A percentile compares a stretch with the other conserved stretches of the same genome.
Conservation (phyloP, 2,329 filamentous ascomycete genomes). For the Stenocarpella maydis region DNA sequence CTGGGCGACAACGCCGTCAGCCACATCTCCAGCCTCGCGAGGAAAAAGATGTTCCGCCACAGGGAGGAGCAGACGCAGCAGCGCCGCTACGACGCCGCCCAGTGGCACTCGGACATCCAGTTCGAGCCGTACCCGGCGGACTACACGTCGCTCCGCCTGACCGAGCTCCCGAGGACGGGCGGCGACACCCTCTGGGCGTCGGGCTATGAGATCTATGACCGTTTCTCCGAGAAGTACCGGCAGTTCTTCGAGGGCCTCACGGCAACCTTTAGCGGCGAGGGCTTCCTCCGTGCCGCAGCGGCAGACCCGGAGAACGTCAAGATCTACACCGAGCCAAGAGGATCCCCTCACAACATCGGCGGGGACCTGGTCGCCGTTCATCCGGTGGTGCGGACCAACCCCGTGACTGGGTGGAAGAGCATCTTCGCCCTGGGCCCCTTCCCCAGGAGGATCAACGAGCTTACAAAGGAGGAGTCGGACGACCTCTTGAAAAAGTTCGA, state of each 20-base stretch:
- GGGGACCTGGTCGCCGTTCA: slow-evolving; percentile 39
- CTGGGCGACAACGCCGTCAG: slow-evolving; percentile 52
- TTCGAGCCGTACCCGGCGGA: slow-evolving; percentile 68
- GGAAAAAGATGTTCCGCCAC: slow-evolving; percentile 42
- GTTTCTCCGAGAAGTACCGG: slow-evolving; percentile 58
- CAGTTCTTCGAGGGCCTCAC: slow-evolving; percentile 61
- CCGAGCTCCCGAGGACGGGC: slow-evolving; percentile 62
- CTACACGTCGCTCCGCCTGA: slow-evolving; percentile 67
- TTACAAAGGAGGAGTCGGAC: slow-evolving; percentile 33
- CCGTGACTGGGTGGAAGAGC: slow-evolving; percentile 43
- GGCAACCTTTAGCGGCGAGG: slow-evolving; percentile 52
- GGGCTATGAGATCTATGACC: slow-evolving; percentile 68
- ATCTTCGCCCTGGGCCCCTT: slow-evolving; percentile 41
- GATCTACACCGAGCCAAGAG: slow-evolving; percentile 47
- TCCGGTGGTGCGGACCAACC: slow-evolving; percentile 42
- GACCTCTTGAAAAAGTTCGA: slow-evolving; percentile 34
- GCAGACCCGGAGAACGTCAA: slow-evolving; percentile 40
- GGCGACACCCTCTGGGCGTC: slow-evolving; percentile 71
- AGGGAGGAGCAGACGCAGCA: slow-evolving; percentile 39
- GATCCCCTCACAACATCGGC: slow-evolving; percentile 37
- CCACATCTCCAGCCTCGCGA: slow-evolving; percentile 53
- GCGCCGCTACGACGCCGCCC: slow-evolving; percentile 46
- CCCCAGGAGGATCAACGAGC: slow-evolving; percentile 40
- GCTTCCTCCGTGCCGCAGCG: slow-evolving; percentile 48
- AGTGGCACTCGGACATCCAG: slow-evolving; percentile 63